Conservation (phyloP, 192 early-diverging fungal species). For the Lobulomyces angularis region DNA sequence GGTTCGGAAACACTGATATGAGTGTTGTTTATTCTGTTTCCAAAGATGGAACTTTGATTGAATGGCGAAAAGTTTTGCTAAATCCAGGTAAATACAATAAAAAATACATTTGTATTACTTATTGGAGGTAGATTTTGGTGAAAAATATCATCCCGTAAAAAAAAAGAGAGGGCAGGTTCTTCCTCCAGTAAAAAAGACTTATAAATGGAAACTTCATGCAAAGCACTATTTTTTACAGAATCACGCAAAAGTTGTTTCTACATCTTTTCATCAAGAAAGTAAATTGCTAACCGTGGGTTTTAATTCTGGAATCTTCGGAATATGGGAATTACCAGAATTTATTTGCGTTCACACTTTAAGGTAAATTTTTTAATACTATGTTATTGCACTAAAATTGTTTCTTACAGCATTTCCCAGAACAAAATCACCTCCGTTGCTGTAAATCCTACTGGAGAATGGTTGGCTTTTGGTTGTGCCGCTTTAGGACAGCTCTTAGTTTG, state of each 20-base stretch:
- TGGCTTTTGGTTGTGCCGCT: conserved; percentile 83
- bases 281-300: conserved; percentile 82
- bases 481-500: conserved; percentile 95
- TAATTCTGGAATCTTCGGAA: conserved; percentile 86
- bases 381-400: neutral
- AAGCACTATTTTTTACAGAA: conserved; percentile 69
- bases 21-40: conserved; percentile 69
- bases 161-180: conserved; percentile 32
- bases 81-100: neutral
- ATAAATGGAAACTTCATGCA: conserved; percentile 4
- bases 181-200: neutral
- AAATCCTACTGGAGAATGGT: conserved; percentile 89
- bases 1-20: conserved; percentile 57
- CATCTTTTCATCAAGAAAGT: conserved; percentile 59
- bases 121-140: conserved; percentile 35
- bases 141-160: conserved; percentile 35
- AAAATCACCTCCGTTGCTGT: conserved; percentile 81
- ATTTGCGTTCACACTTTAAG: conserved; percentile 87
- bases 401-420: conserved; percentile 76
- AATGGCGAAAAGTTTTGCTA: conserved; percentile 45
- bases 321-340: conserved; percentile 95
- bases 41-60: conserved; percentile 78
- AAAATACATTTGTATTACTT: conserved; percentile 12
- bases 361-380: conserved; percentile 20
- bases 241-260: conserved; percentile 65